These are phyloP conservation scores for Oxytropis ochrocephala DNA, from an alignment of 306 rosid genomes.

Conservation along the genomic window DNA sequence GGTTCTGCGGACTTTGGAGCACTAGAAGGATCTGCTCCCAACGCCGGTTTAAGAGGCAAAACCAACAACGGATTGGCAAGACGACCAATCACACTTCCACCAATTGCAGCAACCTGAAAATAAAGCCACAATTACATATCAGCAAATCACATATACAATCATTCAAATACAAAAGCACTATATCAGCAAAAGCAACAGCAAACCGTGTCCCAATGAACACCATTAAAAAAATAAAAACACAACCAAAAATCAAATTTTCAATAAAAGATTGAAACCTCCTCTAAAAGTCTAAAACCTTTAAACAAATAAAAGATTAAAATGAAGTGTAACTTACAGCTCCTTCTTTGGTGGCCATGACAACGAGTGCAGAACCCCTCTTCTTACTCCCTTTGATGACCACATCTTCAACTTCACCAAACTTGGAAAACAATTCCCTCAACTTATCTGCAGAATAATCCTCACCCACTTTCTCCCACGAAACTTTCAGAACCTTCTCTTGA, in stretches of 20 bases:
- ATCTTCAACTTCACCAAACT: slow-evolving; percentile 86
- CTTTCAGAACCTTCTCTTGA: slow-evolving; percentile 71
- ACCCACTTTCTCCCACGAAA: slow-evolving; percentile 83
- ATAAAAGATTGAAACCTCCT: neutral
- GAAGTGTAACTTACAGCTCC: slow-evolving; percentile 60
- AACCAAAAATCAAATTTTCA: neutral
- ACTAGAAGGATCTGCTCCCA: slow-evolving; percentile 33
- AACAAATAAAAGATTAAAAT: no score
- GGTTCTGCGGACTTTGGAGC: slow-evolving; percentile 38
- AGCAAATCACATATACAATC: neutral
- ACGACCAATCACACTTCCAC: slow-evolving; percentile 54
- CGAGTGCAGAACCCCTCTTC: slow-evolving; percentile 85
- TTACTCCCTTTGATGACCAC: slow-evolving; percentile 68
- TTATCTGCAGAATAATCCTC: slow-evolving; percentile 70
- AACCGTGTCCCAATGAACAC: neutral
- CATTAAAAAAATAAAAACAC: neutral
- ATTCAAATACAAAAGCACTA: neutral
- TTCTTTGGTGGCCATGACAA: slow-evolving; percentile 75
- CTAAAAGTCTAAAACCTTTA: neutral
- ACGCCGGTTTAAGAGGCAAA: slow-evolving; percentile 63
- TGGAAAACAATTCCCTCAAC: slow-evolving; percentile 58
- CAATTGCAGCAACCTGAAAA: slow-evolving; percentile 55
- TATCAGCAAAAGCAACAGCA: neutral
- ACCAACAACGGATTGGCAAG: slow-evolving; percentile 77
- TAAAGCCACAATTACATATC: slow-evolving; percentile 3